Conservation (phyloP, 257 asterid genomes). For the Gardenia jasminoides region DNA sequence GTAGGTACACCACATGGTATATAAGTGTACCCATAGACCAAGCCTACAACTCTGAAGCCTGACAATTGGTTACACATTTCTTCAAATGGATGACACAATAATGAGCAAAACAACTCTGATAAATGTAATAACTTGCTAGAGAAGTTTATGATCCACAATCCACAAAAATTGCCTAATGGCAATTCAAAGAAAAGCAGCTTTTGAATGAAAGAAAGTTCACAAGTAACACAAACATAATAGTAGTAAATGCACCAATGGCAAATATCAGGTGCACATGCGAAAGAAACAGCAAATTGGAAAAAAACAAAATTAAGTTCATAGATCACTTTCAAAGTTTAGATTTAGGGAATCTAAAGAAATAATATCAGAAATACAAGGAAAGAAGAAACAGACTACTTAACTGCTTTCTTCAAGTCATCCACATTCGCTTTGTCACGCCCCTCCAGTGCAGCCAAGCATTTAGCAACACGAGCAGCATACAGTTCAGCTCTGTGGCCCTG, state of each 20-base stretch:
- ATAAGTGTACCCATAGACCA: too few species aligned
- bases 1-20: too few species aligned
- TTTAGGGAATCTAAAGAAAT: neutral
- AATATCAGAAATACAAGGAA: slow-evolving; percentile 1
- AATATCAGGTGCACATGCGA: neutral
- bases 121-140: neutral
- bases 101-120: neutral
- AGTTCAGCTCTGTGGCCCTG: slow-evolving; percentile 99
- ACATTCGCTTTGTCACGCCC: slow-evolving; percentile 86
- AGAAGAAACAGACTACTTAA: slow-evolving; percentile 41
- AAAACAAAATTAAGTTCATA: neutral
- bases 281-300: neutral
- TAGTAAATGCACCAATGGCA: neutral
- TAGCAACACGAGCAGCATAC: slow-evolving; percentile 95
- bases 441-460: slow-evolving; percentile 92
- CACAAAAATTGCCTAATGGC: neutral
- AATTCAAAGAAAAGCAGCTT: neutral
- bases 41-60: neutral
- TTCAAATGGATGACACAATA: neutral
- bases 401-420: slow-evolving; percentile 98
- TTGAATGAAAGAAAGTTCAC: neutral
- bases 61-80: neutral
- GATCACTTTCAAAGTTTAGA: neutral
- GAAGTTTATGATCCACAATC: neutral
- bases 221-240: neutral